A percentile compares a stretch with the other conserved stretches of the same genome.
Evolutionary conservation across 2,329 filamentous ascomycete genomes (phyloP).

Genomic region (Davidsoniella neocaledoniae): DNA sequence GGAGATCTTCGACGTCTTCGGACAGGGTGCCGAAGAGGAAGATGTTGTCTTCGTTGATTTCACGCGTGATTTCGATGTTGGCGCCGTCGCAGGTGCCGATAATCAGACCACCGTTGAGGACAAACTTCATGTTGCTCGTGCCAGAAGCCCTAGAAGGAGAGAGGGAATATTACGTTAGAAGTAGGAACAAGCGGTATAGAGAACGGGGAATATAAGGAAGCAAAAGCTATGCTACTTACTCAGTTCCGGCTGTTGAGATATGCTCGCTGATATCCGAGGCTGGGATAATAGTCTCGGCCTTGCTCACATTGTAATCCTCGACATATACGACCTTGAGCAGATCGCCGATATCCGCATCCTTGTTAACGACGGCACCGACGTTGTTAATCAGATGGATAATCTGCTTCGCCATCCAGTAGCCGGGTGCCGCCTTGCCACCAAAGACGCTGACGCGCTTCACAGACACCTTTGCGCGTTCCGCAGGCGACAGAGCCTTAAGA

Average conservation of each 20-base stretch:
- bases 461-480: slow-evolving; percentile 78
- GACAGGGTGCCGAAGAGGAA: slow-evolving; percentile 95
- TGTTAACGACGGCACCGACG: slow-evolving; percentile 80
- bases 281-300: slow-evolving; percentile 90
- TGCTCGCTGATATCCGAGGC: slow-evolving; percentile 96
- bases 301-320: slow-evolving; percentile 98
- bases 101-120: slow-evolving; percentile 88
- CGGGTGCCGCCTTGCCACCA: slow-evolving; percentile 90
- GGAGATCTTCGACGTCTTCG: slow-evolving; percentile 91
- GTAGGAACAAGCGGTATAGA: neutral
- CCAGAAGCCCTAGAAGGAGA: slow-evolving; percentile 40
- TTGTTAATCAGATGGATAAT: slow-evolving; percentile 94
- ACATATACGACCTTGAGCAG: slow-evolving; percentile 93
- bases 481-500: slow-evolving; percentile 69
- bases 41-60: slow-evolving; percentile 92
- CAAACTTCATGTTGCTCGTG: slow-evolving; percentile 99
- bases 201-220: slow-evolving; percentile 1
- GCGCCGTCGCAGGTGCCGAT: slow-evolving; percentile 97
- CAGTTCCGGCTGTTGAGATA: slow-evolving; percentile 93
- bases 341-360: slow-evolving; percentile 80
- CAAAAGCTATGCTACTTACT: slow-evolving; percentile 30
- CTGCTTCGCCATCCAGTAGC: slow-evolving; percentile 99
- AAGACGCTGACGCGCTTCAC: slow-evolving; percentile 87
- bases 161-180: slow-evolving; percentile 12
- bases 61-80: slow-evolving; percentile 95